Evolutionary conservation across 2,329 filamentous ascomycete genomes (phyloP), one percentile per base, ranked within the genome.

Genomic region (Paecilomyces sp.): DNA sequence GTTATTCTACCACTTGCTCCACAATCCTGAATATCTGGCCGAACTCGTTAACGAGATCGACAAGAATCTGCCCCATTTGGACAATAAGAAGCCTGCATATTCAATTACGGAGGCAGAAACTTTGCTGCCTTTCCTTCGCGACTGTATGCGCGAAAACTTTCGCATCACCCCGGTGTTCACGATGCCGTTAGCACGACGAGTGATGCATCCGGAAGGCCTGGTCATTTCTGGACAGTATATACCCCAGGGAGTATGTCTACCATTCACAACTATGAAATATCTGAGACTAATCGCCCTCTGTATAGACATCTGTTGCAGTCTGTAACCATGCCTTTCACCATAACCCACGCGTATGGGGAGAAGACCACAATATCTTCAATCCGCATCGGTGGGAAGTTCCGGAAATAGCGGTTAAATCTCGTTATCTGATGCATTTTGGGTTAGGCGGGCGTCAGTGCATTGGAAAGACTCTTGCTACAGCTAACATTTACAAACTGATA

Each of bases 321-420:
- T 71, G 66, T 57, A 74, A 75, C 56, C 71, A 74, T 60, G 68
- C 68, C 7, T 70, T 72, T 51, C 72, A 74, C 56, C 72, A 74
- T 55, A 71, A 74, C 33, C 64, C 69, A 0, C 41, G 56, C 0
- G 60, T 74, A 7, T 74, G 70, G 70, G 72, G 72, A 15, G 0
- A 34, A 4, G 66, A 74, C 15, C 72, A 74, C 57, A 64, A 71
- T 50, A 54, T 66, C 4, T 75, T 71, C 57, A 60, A 70, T 41
- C 72, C 70, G 1, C 33, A 6, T 2, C 62, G 73, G n/a, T 75
- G 70, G 69, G 59, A 69, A 7, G 31, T 62, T 9, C 60, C 64
- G 0, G 58, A 63, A 8, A 62, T 58, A 4, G 60, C 62, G 1
- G 61, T 25, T 1, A 63, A 65, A 11, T 62, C 66, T 1, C 61